Conservation (phyloP, 1,284 basidiomycete genomes). For the Meira miltonrushii region DNA sequence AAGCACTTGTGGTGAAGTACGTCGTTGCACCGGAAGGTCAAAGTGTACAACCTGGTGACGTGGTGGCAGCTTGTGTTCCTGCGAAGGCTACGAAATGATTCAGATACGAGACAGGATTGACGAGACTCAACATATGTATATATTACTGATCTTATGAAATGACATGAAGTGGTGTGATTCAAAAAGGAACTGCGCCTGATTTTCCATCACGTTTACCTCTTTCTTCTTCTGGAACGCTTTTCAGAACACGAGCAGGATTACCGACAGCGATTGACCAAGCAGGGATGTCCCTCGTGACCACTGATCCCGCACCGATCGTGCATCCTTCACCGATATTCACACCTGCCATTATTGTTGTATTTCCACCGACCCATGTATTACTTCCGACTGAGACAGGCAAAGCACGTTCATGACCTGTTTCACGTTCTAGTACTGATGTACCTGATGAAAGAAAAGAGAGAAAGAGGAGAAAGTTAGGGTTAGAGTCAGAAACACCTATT, state of each 20-base stretch:
- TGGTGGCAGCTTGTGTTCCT: not conserved
- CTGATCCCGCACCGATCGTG: constrained; percentile 56
- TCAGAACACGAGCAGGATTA: constrained; percentile 56
- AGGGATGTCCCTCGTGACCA: constrained; percentile 56
- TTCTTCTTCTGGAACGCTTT: constrained; percentile 38
- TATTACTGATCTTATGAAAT: too few relatives aligned
- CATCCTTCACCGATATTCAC: constrained; percentile 56
- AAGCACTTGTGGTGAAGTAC: not conserved
- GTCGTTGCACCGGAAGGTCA: not conserved
- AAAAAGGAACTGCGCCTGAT: not conserved
- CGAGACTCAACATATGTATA: too few relatives aligned
- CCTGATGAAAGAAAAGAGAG: too few relatives aligned
- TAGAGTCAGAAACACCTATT: too few relatives aligned
- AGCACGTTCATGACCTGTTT: constrained; percentile 29
- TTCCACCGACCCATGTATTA: constrained; percentile 52
- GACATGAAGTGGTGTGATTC: too few relatives aligned
- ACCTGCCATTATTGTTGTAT: constrained; percentile 55
- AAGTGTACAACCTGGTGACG: not conserved
- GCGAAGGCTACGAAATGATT: not conserved
- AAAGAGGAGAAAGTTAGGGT: too few relatives aligned
- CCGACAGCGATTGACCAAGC: constrained; percentile 55
- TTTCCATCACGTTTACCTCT: constrained; percentile 14
- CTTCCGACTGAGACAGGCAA: constrained; percentile 32
- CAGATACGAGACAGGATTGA: too few relatives aligned
- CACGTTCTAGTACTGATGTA: constrained; percentile 27